Percentiles rank a stretch among this genome's conserved stretches.
phyloP scores from a whole-genome alignment of 768 basidiomycete genomes.

The Rhizopogon roseolus region DNA sequence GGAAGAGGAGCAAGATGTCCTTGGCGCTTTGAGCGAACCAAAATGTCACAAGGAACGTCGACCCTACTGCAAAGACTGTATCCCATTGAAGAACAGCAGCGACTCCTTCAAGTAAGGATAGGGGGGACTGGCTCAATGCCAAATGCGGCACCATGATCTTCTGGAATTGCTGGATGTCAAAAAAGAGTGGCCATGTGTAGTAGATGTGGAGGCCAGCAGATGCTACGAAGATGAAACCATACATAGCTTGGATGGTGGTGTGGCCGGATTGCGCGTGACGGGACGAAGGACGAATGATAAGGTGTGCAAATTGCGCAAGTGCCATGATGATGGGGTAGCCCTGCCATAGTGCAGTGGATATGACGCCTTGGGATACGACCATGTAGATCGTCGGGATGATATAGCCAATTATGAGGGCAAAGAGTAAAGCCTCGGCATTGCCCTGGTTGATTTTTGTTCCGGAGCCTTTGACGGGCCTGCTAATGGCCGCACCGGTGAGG shows the following conservation, averaged over 20 bases:
- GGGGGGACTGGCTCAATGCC: background rate
- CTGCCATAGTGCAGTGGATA: constrained; percentile 51
- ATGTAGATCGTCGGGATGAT: constrained; percentile 44
- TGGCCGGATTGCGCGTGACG: constrained; percentile 14
- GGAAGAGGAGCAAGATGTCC: constrained; percentile 29
- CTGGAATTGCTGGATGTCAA: constrained; percentile 1
- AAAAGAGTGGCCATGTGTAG: constrained; percentile 13
- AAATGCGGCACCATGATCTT: constrained; percentile 11
- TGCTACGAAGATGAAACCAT: constrained; percentile 12
- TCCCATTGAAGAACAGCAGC: constrained; percentile 52
- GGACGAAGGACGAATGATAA: constrained; percentile 29
- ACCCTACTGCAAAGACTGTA: constrained; percentile 30
- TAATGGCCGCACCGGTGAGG: constrained; percentile 27
- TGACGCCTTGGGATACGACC: constrained; percentile 35
- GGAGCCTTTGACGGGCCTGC: constrained; percentile 9
- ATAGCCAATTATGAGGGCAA: constrained; percentile 40
- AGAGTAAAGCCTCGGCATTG: constrained; percentile 49
- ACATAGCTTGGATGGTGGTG: constrained; percentile 13
- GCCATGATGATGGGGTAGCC: constrained; percentile 43
- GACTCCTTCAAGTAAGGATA: constrained; percentile 7
- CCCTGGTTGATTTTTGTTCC: constrained; percentile 32
- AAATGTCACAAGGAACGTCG: constrained; percentile 39
- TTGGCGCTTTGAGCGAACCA: constrained; percentile 39
- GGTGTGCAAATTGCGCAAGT: constrained; percentile 35
- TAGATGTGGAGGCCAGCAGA: constrained; percentile 22